Evolutionary conservation across 2,329 filamentous ascomycete species (phyloP), one percentile per base, ranked within the genome.

Genomic region (Ophiostoma himal-ulmi): DNA sequence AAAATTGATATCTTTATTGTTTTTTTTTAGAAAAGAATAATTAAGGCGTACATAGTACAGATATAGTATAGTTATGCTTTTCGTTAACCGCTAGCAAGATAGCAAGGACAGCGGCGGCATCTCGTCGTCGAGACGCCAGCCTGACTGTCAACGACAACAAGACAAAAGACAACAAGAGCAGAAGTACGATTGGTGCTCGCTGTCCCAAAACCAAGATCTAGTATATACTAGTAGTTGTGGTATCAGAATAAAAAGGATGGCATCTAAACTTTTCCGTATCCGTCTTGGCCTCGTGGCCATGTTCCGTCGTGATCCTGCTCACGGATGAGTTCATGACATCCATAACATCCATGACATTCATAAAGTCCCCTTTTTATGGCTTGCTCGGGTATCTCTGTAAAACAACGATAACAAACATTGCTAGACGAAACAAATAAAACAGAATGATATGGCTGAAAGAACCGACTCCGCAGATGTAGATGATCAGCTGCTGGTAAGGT

Each of bases 321-420:
- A 57, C 22, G 44, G 44, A 57, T 13, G 54, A 30, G 30, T 30
- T 30, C 30, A 30, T 30, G 30, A 30, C 30, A 30, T 30, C 20
- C 7, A 7, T 48, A 20, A 48, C 17, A 48, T 48, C 44, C 44
- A 48, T 48, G 44, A 36, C 60, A 36, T 36, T 13, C 30, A 37
- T 36, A 5, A 65, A 3, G 22, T 36, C 60, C 34, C 36, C 36
- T 39, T 36, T 11, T 39, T 36, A 11, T 22, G 14, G 57, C 57
- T 36, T 65, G 62, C 36, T 65, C 62, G 62, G 62, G 62, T 65
- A 65, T 65, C 62, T 65, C 26, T 64, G 20, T 65, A 65, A 65
- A 65, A 39, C 57, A 64, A 64, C 57, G 30, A 37, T 26, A 36
- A 39, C 57, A 62, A 65, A 65, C 34, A 65, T 36, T 65, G 62